Percentiles rank a stretch among this genome's conserved stretches.
These are phyloP conservation scores for Saturnispora hagleri DNA, from an alignment of 805 yeast species.

Conservation along the genomic window DNA sequence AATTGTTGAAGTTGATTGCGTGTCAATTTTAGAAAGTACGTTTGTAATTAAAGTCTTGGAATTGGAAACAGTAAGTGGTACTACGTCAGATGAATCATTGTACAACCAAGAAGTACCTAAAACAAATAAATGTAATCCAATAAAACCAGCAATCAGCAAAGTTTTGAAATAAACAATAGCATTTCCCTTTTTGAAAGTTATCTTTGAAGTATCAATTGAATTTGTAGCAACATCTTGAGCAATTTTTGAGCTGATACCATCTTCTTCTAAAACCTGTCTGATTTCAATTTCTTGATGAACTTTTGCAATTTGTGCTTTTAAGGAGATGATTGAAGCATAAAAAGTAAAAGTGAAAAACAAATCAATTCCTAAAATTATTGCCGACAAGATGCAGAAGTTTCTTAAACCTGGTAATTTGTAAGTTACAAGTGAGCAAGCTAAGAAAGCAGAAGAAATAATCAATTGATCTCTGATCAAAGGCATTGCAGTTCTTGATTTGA, in stretches of 20 bases:
- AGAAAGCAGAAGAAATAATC: conserved; percentile 61
- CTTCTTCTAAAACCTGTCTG: conserved; percentile 81
- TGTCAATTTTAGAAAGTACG: background rate
- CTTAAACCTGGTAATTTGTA: conserved; percentile 62
- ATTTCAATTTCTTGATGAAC: conserved; percentile 76
- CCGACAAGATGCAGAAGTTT: conserved; percentile 71
- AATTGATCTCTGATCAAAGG: conserved; percentile 67
- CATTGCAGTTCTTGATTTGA: conserved; percentile 31
- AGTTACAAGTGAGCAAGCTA: conserved; percentile 56
- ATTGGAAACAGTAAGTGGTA: conserved; percentile 15
- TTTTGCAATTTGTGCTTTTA: conserved; percentile 80
- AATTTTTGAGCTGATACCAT: conserved; percentile 67
- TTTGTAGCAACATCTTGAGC: conserved; percentile 60
- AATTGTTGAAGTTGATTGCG: conserved; percentile 33
- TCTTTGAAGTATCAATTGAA: conserved; percentile 20
- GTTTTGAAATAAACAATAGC: conserved; percentile 48
- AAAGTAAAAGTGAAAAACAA: conserved; percentile 68
- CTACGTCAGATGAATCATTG: conserved; percentile 32
- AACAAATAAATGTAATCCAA: conserved; percentile 58
- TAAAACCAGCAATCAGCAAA: conserved; percentile 47
- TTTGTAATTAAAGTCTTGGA: conserved; percentile 32
- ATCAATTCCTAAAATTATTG: conserved; percentile 64
- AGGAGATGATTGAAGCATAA: conserved; percentile 71
- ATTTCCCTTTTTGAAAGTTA: conserved; percentile 30
- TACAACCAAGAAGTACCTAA: conserved; percentile 66